Evolutionary conservation across 75 land plant species (phyloP).

Genomic region (Cupressus sempervirens): DNA sequence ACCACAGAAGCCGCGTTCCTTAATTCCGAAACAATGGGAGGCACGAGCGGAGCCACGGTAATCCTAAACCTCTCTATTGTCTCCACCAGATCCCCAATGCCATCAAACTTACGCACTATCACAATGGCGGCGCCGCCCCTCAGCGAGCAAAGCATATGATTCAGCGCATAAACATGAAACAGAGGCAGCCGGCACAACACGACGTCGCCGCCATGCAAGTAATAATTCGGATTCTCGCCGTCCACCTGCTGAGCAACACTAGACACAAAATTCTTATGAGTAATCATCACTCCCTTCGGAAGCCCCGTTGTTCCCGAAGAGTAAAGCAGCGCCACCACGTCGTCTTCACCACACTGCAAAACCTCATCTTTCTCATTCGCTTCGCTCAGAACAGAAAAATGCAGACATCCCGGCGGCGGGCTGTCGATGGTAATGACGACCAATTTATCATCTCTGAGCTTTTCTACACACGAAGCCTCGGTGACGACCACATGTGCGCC

Average conservation of each 20-base stretch:
- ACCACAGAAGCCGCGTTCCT: slow-evolving; percentile 24
- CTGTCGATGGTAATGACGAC: not conserved
- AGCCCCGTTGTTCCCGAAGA: too few species aligned
- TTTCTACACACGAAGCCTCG: slow-evolving; percentile 11
- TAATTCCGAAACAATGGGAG: slow-evolving; percentile 57
- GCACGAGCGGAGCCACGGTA: slow-evolving; percentile 66
- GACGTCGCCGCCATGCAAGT: not conserved
- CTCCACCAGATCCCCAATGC: slow-evolving; percentile 37
- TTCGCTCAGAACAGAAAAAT: slow-evolving; percentile 10
- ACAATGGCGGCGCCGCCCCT: slow-evolving; percentile 55
- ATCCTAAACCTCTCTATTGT: slow-evolving; percentile 49
- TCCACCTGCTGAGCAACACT: slow-evolving; percentile 15
- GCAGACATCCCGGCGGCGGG: slow-evolving; percentile 9
- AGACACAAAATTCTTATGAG: not conserved
- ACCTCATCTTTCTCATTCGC: not conserved
- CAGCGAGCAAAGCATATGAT: slow-evolving; percentile 48
- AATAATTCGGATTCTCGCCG: too few species aligned
- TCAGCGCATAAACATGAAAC: slow-evolving; percentile 58
- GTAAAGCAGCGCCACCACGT: not conserved
- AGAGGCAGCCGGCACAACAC: not conserved
- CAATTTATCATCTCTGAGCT: slow-evolving; percentile 1
- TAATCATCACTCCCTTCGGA: too few species aligned
- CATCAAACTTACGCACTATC: slow-evolving; percentile 63
- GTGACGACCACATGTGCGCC: slow-evolving; percentile 4
- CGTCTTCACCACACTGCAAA: not conserved